Evolutionary conservation across 2,329 filamentous ascomycete genomes (phyloP), one percentile per base, ranked within the genome.

Genomic region (Colletotrichum tanaceti): DNA sequence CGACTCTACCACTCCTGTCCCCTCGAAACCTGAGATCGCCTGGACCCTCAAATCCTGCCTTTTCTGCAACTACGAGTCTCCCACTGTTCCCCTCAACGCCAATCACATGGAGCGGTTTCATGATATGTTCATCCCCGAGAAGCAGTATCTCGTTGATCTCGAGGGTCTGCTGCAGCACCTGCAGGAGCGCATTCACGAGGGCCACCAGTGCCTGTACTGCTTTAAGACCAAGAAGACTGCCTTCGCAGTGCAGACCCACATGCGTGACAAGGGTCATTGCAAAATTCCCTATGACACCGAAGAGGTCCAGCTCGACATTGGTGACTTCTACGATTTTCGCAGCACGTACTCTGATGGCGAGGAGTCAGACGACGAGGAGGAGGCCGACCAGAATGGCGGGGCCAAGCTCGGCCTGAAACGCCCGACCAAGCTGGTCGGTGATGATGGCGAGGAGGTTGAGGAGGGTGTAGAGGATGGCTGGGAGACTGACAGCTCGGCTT

Each of bases 211-310:
- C 78, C 80, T 99, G 54, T 94, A 90, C 77, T 99, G 96, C 77
- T 91, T 92, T 77, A 97, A 96, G 79, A 80, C 91, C 50, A 93
- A 96, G 77, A 88, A 90, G 71, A 94, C 90, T 14, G 85, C 91
- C 0, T 89, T 90, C 65, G 95, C 93, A 20, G 89, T 94, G 32
- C 94, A 98, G 77, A 98, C 94, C 0, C 96, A 99, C 78, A 99
- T 99, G 96, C 90, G 93, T 52, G 96, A 99, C 78, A 95, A 94
- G 77, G 92, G 93, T 0, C 96, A 99, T 80, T 98, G 95, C 86
- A 97, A 94, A 87, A 97, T 99, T 73, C 94, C 93, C 0, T 99
- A 95, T 78, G 90, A 91, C 59, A 91, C 90, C 0, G 93, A 98
- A 77, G 91, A 92, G 43, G 94, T 98, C 76, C 93, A 98, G 82